phyloP scores from a whole-genome alignment of 805 yeast species.

The Hemisphaericaspora nanyangensis region DNA sequence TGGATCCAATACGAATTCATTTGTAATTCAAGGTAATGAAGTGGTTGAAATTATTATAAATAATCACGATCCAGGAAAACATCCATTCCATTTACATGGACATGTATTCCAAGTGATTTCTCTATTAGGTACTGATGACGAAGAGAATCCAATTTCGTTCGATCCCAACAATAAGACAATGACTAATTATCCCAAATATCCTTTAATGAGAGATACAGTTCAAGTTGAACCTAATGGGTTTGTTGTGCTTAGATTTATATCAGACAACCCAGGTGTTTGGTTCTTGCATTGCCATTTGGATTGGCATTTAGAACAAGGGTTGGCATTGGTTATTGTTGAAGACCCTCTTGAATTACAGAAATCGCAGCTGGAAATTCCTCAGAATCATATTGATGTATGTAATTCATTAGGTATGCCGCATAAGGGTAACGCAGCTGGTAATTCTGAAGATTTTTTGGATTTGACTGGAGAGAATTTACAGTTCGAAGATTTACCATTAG shows the following conservation, averaged over 20 bases:
- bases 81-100: constrained; percentile 98
- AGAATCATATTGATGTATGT: constrained; percentile 51
- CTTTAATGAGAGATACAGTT: constrained; percentile 80
- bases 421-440: constrained; percentile 69
- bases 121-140: constrained; percentile 62
- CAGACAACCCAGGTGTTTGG: constrained; percentile 98
- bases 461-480: constrained; percentile 60
- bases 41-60: constrained; percentile 79
- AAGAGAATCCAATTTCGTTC: constrained; percentile 48
- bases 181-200: constrained; percentile 57
- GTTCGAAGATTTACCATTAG: constrained; percentile 58
- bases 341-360: constrained; percentile 70
- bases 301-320: constrained; percentile 96
- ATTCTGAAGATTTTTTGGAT: constrained; percentile 53
- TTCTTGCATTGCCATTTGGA: constrained; percentile 98
- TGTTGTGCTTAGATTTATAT: constrained; percentile 80
- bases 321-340: constrained; percentile 76
- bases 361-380: constrained; percentile 30
- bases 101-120: constrained; percentile 80
- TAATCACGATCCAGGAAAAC: constrained; percentile 86
- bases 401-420: constrained; percentile 40
- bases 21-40: constrained; percentile 63
- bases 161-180: constrained; percentile 26
- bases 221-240: constrained; percentile 81
- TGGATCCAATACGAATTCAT: constrained; percentile 78